Evolutionary conservation across 306 rosid genomes (phyloP).

Genomic region (Prunus mongolica): DNA sequence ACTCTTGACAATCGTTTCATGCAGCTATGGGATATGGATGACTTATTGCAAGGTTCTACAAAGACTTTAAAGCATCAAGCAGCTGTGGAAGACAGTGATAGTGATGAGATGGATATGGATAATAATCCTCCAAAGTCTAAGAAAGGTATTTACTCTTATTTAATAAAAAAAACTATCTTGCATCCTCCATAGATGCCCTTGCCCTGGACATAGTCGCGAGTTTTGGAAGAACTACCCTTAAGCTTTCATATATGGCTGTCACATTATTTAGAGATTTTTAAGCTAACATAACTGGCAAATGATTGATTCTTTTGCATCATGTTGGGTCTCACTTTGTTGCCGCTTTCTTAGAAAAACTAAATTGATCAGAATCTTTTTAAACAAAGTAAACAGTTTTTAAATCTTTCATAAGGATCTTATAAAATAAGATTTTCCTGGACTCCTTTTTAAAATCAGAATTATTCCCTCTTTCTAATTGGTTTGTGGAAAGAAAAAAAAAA

Average conservation of each 20-base stretch:
- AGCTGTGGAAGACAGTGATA: constrained; percentile 29
- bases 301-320: too few relatives aligned
- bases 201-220: background rate
- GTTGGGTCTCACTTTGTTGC: too few relatives aligned
- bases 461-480: too few relatives aligned
- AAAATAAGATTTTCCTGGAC: too few relatives aligned
- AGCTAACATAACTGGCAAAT: too few relatives aligned
- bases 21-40: constrained; percentile 83
- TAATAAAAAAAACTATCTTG: background rate
- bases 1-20: background rate
- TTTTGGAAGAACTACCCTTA: background rate
- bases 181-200: background rate
- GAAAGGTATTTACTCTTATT: constrained; percentile 35
- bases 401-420: too few relatives aligned
- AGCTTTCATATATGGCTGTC: background rate
- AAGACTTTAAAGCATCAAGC: constrained; percentile 29
- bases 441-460: too few relatives aligned
- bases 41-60: constrained; percentile 44
- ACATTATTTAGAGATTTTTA: background rate
- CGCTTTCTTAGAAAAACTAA: too few relatives aligned
- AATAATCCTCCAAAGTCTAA: constrained; percentile 21
- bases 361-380: too few relatives aligned
- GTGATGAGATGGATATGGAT: constrained; percentile 64
- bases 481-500: too few relatives aligned
- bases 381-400: too few relatives aligned